Base-by-base conservation (phyloP, 31 red algal species). In the Porphyra umbilicalis region DNA sequence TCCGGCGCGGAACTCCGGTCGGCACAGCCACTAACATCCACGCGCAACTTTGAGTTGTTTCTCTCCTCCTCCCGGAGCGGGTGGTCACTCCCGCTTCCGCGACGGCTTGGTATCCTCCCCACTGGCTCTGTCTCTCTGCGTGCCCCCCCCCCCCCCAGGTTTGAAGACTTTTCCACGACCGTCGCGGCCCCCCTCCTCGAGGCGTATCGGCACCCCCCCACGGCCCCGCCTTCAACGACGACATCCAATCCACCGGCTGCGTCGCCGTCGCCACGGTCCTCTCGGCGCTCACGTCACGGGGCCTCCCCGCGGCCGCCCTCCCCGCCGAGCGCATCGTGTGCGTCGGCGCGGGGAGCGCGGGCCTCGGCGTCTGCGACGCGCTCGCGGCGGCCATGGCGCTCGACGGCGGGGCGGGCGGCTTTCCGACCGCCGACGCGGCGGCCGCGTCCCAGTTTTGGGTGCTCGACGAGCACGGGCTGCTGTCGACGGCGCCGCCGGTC, bases 211-310 rank as follows among this genome's bases (percentile, higher is more conserved):
- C 32, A 81, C 15, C 57, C 57, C 0, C 37, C 33, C 37, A 81
- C 76, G 82, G 80, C 14, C 91, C 80, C 9, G 79, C 85, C 30
- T 96, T 96, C 86, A 96, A 96, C 67, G 93, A 96, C 82, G 93
- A 96, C 84, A 96, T 96, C 79, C 93, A 96, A 33, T 87, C 84
- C 20, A 96, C 93, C 11, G 93, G 93, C 13, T 89, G 81, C 79
- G 91, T 96, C 75, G 89, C 93, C 9, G 78, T 92, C 7, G 93
- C 93, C 33, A 79, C 90, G 9, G 80, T 96, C 29, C 80, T 96
- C 13, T 79, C 93, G 9, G 89, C 93, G 6, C 38, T 96, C 33
- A 76, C 84, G 30, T 44, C 87, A 14, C 36, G 93, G n/a, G 86
- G 86, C 13, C 31, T 83, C 11, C 32, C 44, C 35, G 36, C 74